Conservation (phyloP, 2,329 filamentous ascomycete species). For the Trichoderma atrobrunneum region DNA sequence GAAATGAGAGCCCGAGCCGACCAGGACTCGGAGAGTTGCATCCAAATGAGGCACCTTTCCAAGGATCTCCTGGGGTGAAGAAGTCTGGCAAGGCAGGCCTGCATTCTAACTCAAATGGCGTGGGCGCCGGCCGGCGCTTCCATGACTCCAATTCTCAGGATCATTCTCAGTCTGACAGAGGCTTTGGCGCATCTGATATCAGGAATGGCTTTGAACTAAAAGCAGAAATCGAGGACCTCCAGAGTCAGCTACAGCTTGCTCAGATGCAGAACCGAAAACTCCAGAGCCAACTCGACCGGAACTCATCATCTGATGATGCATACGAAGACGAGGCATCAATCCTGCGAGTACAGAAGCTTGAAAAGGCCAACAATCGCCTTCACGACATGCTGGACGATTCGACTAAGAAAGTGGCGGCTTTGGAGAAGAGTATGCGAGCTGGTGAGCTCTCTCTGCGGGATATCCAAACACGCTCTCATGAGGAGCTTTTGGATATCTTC, state of each 20-base stretch:
- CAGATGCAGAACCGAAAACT: conserved; percentile 96
- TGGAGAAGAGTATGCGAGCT: conserved; percentile 82
- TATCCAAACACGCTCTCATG: conserved; percentile 88
- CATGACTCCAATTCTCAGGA: conserved; percentile 63
- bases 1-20: conserved; percentile 69
- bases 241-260: conserved; percentile 88
- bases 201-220: conserved; percentile 90
- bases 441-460: conserved; percentile 88
- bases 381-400: conserved; percentile 96
- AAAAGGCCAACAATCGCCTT: conserved; percentile 84
- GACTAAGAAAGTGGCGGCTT: conserved; percentile 80
- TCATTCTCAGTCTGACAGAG: conserved; percentile 80
- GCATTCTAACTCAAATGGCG: conserved; percentile 66
- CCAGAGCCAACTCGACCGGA: conserved; percentile 77
- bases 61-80: conserved; percentile 68
- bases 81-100: conserved; percentile 53
- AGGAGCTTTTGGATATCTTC: conserved; percentile 88
- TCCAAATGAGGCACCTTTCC: conserved; percentile 72
- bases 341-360: conserved; percentile 82
- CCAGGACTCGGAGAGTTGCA: conserved; percentile 84
- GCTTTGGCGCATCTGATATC: conserved; percentile 74
- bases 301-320: conserved; percentile 59
- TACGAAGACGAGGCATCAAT: conserved; percentile 75
- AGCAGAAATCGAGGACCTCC: conserved; percentile 84
- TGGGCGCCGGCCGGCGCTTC: conserved; percentile 73